These are phyloP conservation scores for Cyberlindnera meyerae DNA, from an alignment of 805 yeast genomes.

Conservation along the genomic window DNA sequence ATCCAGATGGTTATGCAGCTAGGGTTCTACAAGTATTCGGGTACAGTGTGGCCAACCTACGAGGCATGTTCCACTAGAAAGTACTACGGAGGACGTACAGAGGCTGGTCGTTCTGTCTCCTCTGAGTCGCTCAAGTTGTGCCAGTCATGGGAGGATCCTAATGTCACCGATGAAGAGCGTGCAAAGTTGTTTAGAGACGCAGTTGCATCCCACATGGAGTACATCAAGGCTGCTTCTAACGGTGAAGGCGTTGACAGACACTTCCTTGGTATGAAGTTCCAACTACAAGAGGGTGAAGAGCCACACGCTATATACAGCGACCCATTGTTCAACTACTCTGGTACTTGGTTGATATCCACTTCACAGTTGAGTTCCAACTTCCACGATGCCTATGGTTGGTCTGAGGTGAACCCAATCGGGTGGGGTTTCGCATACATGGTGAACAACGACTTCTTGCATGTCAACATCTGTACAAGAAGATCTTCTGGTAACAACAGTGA, in stretches of 20 bases:
- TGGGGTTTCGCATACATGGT: slow-evolving; percentile 93
- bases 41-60: slow-evolving; percentile 82
- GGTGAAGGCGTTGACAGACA: slow-evolving; percentile 95
- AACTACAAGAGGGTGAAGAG: slow-evolving; percentile 52
- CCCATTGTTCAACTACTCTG: slow-evolving; percentile 69
- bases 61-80: slow-evolving; percentile 94
- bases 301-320: slow-evolving; percentile 66
- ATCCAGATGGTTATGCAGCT: slow-evolving; percentile 88
- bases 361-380: slow-evolving; percentile 83
- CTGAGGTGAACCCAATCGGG: slow-evolving; percentile 92
- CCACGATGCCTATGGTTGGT: slow-evolving; percentile 93
- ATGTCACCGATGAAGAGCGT: slow-evolving; percentile 45
- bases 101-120: slow-evolving; percentile 84
- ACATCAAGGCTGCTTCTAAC: slow-evolving; percentile 70
- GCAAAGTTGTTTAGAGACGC: slow-evolving; percentile 68
- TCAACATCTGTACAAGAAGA: slow-evolving; percentile 75
- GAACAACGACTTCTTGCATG: slow-evolving; percentile 77
- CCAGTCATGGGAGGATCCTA: slow-evolving; percentile 61
- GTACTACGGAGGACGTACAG: slow-evolving; percentile 88
- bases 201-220: slow-evolving; percentile 64
- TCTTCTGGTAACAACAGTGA: slow-evolving; percentile 52
- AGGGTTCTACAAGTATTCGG: slow-evolving; percentile 80
- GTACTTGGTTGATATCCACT: slow-evolving; percentile 82
- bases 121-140: slow-evolving; percentile 66
- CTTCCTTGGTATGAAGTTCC: slow-evolving; percentile 78